Conservation (phyloP, 139 green algal genomes). For the Monoraphidium neglectum region DNA sequence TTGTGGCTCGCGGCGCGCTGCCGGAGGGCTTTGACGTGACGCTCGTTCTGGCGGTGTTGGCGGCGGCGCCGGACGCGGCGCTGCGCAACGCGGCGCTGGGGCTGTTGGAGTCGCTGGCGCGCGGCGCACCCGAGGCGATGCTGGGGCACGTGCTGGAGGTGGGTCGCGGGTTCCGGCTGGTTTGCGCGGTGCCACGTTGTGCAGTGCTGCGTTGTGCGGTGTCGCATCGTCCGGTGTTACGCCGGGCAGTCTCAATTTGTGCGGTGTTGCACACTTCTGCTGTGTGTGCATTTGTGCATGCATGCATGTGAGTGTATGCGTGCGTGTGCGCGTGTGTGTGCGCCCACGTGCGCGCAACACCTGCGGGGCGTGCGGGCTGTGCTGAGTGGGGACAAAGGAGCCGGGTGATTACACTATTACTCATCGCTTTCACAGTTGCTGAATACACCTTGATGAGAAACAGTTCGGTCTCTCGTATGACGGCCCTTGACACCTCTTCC, state of each 20-base stretch:
- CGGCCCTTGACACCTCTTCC: too few relatives aligned
- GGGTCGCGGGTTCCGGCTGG: background rate
- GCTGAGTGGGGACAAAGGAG: slow-evolving; percentile 1
- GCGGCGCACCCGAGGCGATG: slow-evolving; percentile 39
- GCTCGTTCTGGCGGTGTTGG: slow-evolving; percentile 59
- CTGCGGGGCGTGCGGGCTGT: background rate
- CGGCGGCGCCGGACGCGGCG: slow-evolving; percentile 54
- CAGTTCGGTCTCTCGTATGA: background rate
- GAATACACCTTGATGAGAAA: slow-evolving; percentile 37
- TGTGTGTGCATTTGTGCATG: background rate
- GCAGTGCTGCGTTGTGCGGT: background rate
- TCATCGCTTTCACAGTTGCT: slow-evolving; percentile 68
- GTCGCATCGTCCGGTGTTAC: too few relatives aligned
- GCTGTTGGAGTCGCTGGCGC: slow-evolving; percentile 59
- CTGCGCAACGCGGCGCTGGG: slow-evolving; percentile 69
- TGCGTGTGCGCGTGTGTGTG: background rate
- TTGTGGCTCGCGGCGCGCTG: background rate
- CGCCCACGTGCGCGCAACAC: background rate
- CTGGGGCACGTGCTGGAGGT: slow-evolving; percentile 70
- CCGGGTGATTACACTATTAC: slow-evolving; percentile 44
- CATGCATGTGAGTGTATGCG: too few relatives aligned
- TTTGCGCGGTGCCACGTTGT: background rate
- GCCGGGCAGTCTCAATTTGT: background rate
- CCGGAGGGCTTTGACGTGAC: slow-evolving; percentile 41
- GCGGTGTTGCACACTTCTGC: background rate